phyloP scores from a whole-genome alignment of 2,329 filamentous ascomycete species.

The Sphaerulina musiva region DNA sequence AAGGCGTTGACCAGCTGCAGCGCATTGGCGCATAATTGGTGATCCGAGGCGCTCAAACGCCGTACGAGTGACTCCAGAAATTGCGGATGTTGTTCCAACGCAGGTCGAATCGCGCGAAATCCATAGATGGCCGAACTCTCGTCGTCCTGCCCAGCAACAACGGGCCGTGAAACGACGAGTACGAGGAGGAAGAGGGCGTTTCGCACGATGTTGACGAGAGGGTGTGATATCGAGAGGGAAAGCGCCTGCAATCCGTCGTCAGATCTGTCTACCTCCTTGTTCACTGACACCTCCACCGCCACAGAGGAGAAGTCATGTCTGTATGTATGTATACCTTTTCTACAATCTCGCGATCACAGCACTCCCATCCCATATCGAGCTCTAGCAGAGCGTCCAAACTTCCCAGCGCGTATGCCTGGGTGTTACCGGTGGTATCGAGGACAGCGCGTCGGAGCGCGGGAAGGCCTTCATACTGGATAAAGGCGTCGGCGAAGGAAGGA shows the following conservation, averaged over 20 bases:
- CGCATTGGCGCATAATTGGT: conserved; percentile 90
- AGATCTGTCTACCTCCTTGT: background rate
- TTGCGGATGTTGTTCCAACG: conserved; percentile 81
- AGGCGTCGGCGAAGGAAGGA: conserved; percentile 91
- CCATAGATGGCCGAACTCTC: conserved; percentile 66
- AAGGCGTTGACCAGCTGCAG: conserved; percentile 92
- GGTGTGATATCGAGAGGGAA: conserved; percentile 88
- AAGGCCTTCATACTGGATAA: conserved; percentile 83
- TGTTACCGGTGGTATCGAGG: conserved; percentile 82
- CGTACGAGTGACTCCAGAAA: conserved; percentile 93
- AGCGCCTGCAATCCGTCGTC: conserved; percentile 54
- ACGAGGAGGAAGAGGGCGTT: conserved; percentile 96
- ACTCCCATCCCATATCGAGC: conserved; percentile 96
- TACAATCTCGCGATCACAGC: conserved; percentile 67
- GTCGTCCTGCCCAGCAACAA: conserved; percentile 38
- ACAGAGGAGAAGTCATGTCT: background rate
- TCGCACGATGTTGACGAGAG: conserved; percentile 91
- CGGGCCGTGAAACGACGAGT: conserved; percentile 81
- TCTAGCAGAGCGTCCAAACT: conserved; percentile 82
- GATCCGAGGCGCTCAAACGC: conserved; percentile 86
- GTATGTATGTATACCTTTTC: conserved; percentile 49
- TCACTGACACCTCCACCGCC: background rate
- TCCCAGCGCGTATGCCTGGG: conserved; percentile 87
- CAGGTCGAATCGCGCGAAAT: conserved; percentile 85
- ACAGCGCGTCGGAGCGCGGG: conserved; percentile 74